Percentiles rank a stretch among this genome's conserved stretches.
Conservation (phyloP, 768 basidiomycete genomes). For the Rhizopogon vinicolor region DNA sequence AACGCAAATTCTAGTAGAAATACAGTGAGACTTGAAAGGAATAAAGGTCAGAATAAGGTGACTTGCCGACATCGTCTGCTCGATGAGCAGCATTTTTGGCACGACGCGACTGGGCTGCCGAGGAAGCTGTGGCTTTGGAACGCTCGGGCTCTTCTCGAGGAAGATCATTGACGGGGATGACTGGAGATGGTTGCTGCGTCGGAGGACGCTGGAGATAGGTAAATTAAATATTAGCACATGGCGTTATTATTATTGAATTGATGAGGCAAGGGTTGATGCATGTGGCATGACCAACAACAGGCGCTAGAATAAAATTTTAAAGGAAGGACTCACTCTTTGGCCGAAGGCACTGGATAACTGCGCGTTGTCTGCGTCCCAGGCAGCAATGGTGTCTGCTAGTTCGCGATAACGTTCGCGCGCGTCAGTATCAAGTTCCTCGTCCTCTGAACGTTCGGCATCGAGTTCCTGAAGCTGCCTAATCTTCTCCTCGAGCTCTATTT, state of each 20-base stretch:
- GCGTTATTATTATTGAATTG: neutral
- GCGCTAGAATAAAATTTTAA: neutral
- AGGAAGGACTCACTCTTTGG: slow-evolving; percentile 44
- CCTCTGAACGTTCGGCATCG: slow-evolving; percentile 59
- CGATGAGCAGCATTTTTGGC: slow-evolving; percentile 91
- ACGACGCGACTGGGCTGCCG: slow-evolving; percentile 80
- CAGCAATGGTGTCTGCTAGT: slow-evolving; percentile 66
- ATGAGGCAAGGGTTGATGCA: neutral
- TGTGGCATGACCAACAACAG: neutral
- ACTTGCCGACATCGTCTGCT: slow-evolving; percentile 81
- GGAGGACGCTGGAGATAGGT: slow-evolving; percentile 33
- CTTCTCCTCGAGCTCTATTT: slow-evolving; percentile 87
- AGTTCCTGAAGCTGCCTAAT: slow-evolving; percentile 77
- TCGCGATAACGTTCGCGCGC: slow-evolving; percentile 73
- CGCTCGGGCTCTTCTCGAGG: slow-evolving; percentile 62
- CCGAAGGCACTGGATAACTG: slow-evolving; percentile 69
- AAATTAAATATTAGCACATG: slow-evolving; percentile 5
- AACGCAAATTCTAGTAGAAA: slow-evolving; percentile 83
- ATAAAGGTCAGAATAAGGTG: slow-evolving; percentile 4
- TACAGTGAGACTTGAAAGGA: slow-evolving; percentile 13
- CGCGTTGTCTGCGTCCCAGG: slow-evolving; percentile 79
- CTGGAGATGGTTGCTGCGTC: slow-evolving; percentile 45
- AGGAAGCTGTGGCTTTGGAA: slow-evolving; percentile 57
- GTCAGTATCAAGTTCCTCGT: slow-evolving; percentile 59
- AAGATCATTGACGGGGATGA: slow-evolving; percentile 42